Base-by-base conservation (phyloP, 169 alveolate species). In the Cryptosporidium ubiquitum region DNA sequence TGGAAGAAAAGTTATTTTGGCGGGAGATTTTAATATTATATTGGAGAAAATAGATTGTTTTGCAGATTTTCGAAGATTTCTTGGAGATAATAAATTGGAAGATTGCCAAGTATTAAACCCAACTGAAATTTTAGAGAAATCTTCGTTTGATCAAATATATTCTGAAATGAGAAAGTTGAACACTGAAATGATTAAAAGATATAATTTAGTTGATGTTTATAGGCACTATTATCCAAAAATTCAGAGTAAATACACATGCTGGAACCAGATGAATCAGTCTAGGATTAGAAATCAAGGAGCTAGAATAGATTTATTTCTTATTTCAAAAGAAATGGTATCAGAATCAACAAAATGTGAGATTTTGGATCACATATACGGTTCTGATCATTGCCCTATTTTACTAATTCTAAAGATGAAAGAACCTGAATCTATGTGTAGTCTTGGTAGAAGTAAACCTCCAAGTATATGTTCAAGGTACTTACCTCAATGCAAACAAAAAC, bases 351-450 rank as follows among this genome's bases (percentile, higher is more conserved):
- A 42, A 20, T 74, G 86, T 39, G 86, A 74, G 44, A 74, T 74
- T 20, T 7, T 74, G 4, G 58, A 57, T 31, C 70, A 74, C 33
- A 37, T 74, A 23, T 74, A 39, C 33, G 86, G 86, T n/a, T 74
- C 86, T 20, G 86, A 74, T 35, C 86, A 74, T 26, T 74, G 86
- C 5, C 86, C 86, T 2, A 42, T 74, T 55, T 35, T 74, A n/a
- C 71, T 74, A 20, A 33, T 44, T 49, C 3, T 70, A 51, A 49
- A 14, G 14, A 26, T 6, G 14, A 5, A 20, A 23, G 58, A 44
- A 39, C 1, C 23, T 29, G 42, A 44, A 57, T 42, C 68, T 42
- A 5, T 29, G 5, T 20, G 10, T 4, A 33, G 16, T 33, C 16
- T 31, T 57, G 37, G 33, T 12, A 12, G 9, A 71, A 52, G 49